phyloP scores from a whole-genome alignment of 2,329 filamentous ascomycete genomes.

The Daldinia sp. region DNA sequence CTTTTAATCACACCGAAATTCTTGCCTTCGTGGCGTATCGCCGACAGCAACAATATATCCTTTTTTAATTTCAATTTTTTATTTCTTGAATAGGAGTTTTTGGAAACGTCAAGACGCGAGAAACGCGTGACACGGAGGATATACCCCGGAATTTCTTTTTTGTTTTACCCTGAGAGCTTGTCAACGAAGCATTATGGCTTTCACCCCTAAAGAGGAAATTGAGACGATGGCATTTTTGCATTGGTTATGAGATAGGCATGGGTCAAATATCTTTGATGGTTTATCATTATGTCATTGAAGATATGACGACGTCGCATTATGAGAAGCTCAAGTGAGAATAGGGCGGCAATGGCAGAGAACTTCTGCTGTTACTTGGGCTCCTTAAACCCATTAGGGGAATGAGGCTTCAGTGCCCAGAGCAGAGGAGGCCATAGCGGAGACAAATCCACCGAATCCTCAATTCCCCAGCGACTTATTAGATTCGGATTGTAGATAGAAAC shows the following conservation, averaged over 20 bases:
- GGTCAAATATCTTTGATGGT: conserved; percentile 17
- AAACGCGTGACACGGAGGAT: conserved; percentile 47
- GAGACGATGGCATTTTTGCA: conserved; percentile 24
- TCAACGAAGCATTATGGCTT: conserved; percentile 18
- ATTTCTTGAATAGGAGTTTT: conserved; percentile 43
- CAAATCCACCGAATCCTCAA: conserved; percentile 7
- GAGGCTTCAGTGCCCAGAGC: conserved; percentile 15
- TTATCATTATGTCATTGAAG: conserved; percentile 26
- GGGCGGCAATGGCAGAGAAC: conserved; percentile 14
- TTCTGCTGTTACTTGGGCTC: conserved; percentile 1
- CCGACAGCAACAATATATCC: conserved; percentile 33
- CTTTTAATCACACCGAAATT: not conserved
- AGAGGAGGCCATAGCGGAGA: conserved; percentile 1
- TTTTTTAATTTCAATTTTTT: conserved; percentile 38
- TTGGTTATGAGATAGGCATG: conserved; percentile 27
- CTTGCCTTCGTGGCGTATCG: conserved; percentile 23
- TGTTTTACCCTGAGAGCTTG: conserved; percentile 22
- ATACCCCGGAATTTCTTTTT: conserved; percentile 46
- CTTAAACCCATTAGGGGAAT: conserved; percentile 17
- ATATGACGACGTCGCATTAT: conserved; percentile 25
- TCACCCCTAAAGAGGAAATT: conserved; percentile 10
- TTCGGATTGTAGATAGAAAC: conserved; percentile 31
- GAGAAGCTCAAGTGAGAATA: conserved; percentile 10
- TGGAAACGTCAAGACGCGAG: conserved; percentile 38
- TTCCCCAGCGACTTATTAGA: conserved; percentile 17